Evolutionary conservation across 2,329 filamentous ascomycete species (phyloP).

Genomic region (Aspergillus udagawae): DNA sequence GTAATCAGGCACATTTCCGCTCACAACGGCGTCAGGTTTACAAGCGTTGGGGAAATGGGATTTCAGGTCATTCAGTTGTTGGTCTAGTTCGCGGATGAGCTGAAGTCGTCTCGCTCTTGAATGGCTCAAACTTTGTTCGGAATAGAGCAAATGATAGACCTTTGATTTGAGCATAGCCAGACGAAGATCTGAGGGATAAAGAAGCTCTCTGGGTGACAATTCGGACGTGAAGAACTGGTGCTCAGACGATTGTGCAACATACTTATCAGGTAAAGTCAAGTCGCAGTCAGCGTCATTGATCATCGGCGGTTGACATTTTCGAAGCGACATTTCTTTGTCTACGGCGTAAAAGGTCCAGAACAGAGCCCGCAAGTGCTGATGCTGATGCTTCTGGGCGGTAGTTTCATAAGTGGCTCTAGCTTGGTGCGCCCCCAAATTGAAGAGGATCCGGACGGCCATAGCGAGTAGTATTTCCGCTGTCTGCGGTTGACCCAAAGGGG

Average conservation of each 20-base stretch:
- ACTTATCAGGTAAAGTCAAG: slow-evolving; percentile 17
- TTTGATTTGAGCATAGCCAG: slow-evolving; percentile 21
- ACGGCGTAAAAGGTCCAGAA: slow-evolving; percentile 24
- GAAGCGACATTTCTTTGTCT: slow-evolving; percentile 23
- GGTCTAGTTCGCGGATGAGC: slow-evolving; percentile 22
- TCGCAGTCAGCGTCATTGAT: slow-evolving; percentile 22
- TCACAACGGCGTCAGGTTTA: slow-evolving; percentile 16
- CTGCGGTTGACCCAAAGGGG: slow-evolving; percentile 21
- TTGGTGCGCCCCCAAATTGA: slow-evolving; percentile 17
- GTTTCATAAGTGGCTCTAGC: neutral
- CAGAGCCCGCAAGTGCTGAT: slow-evolving; percentile 17
- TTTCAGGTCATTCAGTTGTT: slow-evolving; percentile 19
- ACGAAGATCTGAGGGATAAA: slow-evolving; percentile 23
- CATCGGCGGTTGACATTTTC: slow-evolving; percentile 17
- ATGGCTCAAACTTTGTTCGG: slow-evolving; percentile 5
- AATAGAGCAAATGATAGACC: slow-evolving; percentile 20
- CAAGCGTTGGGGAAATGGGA: slow-evolving; percentile 14
- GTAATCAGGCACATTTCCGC: slow-evolving; percentile 13
- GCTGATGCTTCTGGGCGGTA: neutral
- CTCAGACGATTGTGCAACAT: slow-evolving; percentile 14
- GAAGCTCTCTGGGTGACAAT: slow-evolving; percentile 13
- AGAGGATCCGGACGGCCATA: slow-evolving; percentile 19
- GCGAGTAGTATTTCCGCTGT: slow-evolving; percentile 18
- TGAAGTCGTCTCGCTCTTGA: slow-evolving; percentile 18
- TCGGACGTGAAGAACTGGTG: slow-evolving; percentile 16